Conservation (phyloP, 192 early-diverging fungal species). For the Umbelopsis ramanniana region DNA sequence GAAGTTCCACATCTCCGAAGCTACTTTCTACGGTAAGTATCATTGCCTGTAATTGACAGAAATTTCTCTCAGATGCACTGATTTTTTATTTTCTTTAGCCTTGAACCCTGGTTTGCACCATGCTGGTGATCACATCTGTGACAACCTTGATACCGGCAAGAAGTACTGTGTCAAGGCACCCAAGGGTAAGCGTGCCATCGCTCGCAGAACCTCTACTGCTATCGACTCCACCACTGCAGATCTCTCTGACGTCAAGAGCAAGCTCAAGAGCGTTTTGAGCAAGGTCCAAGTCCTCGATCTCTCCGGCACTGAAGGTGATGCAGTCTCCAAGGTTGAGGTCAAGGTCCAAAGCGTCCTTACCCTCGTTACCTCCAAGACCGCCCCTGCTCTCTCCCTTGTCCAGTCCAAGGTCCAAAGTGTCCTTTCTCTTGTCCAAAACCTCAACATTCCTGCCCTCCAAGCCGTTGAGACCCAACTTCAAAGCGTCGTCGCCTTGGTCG, state of each 20-base stretch:
- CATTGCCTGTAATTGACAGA: background rate
- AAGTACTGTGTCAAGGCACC: constrained; percentile 37
- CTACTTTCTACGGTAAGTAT: constrained; percentile 4
- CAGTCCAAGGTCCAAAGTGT: constrained; percentile 16
- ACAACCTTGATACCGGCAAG: constrained; percentile 42
- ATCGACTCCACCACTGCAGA: background rate
- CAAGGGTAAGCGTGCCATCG: constrained; percentile 17
- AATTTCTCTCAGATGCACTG: no score
- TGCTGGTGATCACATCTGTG: constrained; percentile 33
- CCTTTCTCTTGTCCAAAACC: constrained; percentile 5
- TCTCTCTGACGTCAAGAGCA: background rate
- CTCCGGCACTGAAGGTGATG: background rate
- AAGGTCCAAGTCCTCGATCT: background rate
- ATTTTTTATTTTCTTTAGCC: background rate
- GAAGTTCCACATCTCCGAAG: background rate
- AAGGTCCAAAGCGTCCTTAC: constrained; percentile 14
- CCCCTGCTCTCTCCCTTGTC: constrained; percentile 10
- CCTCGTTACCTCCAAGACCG: background rate
- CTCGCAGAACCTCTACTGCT: background rate
- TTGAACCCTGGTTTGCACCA: constrained; percentile 41
- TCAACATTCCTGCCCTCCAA: constrained; percentile 1
- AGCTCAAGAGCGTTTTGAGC: constrained; percentile 7
- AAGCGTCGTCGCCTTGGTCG: background rate
- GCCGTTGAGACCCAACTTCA: constrained; percentile 10
- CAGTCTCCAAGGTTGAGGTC: constrained; percentile 6